A percentile compares a stretch with the other conserved stretches of the same genome.
Evolutionary conservation across 2,329 filamentous ascomycete species (phyloP).

Genomic region (Trichocomaceae sp.): DNA sequence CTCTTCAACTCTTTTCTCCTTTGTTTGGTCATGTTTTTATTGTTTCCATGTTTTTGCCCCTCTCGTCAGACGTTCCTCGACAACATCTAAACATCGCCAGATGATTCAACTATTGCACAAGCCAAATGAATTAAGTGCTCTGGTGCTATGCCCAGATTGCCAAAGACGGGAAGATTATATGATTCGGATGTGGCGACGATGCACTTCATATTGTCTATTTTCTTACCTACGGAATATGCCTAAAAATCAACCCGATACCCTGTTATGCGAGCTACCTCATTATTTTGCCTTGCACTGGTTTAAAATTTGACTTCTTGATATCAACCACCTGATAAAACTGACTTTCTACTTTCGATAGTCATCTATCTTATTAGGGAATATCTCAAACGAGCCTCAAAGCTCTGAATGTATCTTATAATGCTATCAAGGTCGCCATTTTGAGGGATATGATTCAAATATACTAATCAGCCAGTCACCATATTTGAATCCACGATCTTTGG

Average conservation of each 20-base stretch:
- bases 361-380: conserved; percentile 29
- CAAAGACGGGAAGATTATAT: background rate
- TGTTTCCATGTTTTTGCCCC: background rate
- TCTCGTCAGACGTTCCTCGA: conserved; percentile 2
- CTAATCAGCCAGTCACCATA: background rate
- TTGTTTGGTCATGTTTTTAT: background rate
- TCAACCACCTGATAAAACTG: background rate
- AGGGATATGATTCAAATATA: background rate
- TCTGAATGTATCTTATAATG: conserved; percentile 17
- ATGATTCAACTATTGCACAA: conserved; percentile 7
- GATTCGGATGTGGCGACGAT: background rate
- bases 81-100: conserved; percentile 6
- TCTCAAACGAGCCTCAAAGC: conserved; percentile 29
- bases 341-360: conserved; percentile 21
- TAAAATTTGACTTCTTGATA: background rate
- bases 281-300: background rate
- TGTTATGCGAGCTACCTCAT: background rate
- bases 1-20: background rate
- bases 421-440: background rate
- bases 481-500: background rate
- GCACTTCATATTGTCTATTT: background rate
- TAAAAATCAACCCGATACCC: background rate
- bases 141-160: background rate
- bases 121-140: background rate
- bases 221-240: background rate